Percentiles rank a stretch among this genome's conserved stretches.
These are phyloP conservation scores for Aureobasidium lini DNA, from an alignment of 2,329 filamentous ascomycete species.

Conservation along the genomic window DNA sequence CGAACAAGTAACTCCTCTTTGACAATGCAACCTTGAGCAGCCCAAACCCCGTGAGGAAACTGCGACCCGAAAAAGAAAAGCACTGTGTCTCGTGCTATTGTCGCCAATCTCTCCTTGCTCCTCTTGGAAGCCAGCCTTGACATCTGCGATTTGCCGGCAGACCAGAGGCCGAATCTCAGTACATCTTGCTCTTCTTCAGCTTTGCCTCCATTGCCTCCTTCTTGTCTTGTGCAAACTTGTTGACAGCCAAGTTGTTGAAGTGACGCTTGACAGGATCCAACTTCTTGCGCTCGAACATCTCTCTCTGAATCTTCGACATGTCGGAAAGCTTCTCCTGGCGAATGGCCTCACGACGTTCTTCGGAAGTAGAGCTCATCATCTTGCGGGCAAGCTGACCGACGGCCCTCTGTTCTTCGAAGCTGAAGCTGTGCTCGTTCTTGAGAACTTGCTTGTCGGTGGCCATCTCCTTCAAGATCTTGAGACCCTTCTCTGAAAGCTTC, in stretches of 20 bases:
- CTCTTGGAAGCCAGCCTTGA: too few relatives aligned
- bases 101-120: too few relatives aligned
- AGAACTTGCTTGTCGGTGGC: not conserved
- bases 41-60: too few relatives aligned
- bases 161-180: too few relatives aligned
- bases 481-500: not conserved
- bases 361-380: not conserved
- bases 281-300: not conserved
- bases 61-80: too few relatives aligned
- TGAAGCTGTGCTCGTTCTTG: not conserved
- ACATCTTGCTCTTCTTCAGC: not conserved
- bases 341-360: not conserved
- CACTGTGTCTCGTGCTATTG: too few relatives aligned
- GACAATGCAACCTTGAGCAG: too few relatives aligned
- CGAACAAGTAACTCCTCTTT: too few relatives aligned
- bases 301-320: not conserved
- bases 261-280: not conserved
- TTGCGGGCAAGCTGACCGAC: not conserved
- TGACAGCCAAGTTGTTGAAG: not conserved
- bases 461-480: conserved; percentile 1
- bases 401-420: not conserved
- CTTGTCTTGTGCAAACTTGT: not conserved
- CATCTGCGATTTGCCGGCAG: too few relatives aligned
- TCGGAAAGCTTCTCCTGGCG: not conserved
- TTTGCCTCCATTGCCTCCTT: not conserved